Percentiles rank a stretch among this genome's conserved stretches.
Evolutionary conservation across 2,329 filamentous ascomycete species (phyloP).

Genomic region (Verticillium dahliae): DNA sequence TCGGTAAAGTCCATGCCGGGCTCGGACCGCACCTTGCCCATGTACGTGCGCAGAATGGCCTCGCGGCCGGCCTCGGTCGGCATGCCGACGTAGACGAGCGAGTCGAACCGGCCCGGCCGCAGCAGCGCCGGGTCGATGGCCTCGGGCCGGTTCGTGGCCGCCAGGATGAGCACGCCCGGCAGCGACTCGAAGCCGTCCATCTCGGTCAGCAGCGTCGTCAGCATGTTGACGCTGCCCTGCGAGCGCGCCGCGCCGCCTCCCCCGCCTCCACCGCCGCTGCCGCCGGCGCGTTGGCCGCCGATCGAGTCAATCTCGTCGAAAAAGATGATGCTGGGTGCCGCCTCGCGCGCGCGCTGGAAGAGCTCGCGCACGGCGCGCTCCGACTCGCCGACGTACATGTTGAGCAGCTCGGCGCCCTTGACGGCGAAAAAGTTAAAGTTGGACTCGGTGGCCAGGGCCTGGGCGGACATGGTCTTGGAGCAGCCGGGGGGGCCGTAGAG

Average conservation of each 20-base stretch:
- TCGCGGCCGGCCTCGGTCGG: constrained; percentile 66
- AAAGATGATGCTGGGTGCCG: constrained; percentile 84
- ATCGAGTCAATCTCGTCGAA: constrained; percentile 96
- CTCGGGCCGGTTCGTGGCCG: constrained; percentile 87
- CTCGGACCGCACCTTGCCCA: constrained; percentile 51
- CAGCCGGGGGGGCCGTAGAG: constrained; percentile 91
- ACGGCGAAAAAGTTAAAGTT: constrained; percentile 91
- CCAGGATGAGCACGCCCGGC: constrained; percentile 78
- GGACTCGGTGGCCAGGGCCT: constrained; percentile 84
- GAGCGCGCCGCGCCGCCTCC: constrained; percentile 24
- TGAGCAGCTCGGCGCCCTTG: constrained; percentile 87
- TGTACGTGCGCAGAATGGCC: constrained; percentile 68
- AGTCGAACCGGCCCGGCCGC: constrained; percentile 78
- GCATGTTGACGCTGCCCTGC: constrained; percentile 63
- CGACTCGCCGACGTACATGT: constrained; percentile 95
- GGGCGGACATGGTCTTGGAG: constrained; percentile 88
- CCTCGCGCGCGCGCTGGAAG: constrained; percentile 79
- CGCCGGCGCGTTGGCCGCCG: constrained; percentile 44
- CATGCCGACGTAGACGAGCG: constrained; percentile 77
- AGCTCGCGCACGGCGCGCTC: constrained; percentile 80
- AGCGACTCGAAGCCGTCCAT: constrained; percentile 92
- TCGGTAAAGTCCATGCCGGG: constrained; percentile 58
- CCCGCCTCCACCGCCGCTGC: constrained; percentile 31
- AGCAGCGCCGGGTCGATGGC: constrained; percentile 79
- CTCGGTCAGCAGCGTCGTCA: constrained; percentile 85